A percentile compares a stretch with the other conserved stretches of the same genome.
phyloP scores from a whole-genome alignment of 805 yeast species.

The Diddensiella santjacobensis region DNA sequence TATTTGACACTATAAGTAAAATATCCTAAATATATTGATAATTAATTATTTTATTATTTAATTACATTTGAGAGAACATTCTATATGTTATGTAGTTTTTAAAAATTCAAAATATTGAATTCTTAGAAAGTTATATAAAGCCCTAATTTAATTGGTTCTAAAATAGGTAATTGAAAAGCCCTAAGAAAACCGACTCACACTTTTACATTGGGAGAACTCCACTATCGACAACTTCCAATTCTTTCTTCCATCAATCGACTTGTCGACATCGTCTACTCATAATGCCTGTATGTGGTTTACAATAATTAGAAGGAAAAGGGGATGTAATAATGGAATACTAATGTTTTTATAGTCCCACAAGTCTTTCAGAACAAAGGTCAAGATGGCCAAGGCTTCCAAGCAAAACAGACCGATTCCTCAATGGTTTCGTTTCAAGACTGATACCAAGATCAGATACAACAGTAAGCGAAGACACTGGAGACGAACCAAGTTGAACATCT shows the following conservation, averaged over 20 bases:
- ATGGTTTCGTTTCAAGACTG: constrained; percentile 98
- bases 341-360: constrained; percentile 50
- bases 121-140: not conserved
- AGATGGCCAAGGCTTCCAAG: constrained; percentile 97
- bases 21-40: too few relatives aligned
- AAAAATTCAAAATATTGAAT: too few relatives aligned
- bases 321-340: too few relatives aligned
- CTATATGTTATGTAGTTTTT: not conserved
- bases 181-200: constrained; percentile 1
- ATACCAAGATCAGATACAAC: constrained; percentile 96
- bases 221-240: not conserved
- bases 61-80: too few relatives aligned
- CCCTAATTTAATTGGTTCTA: not conserved
- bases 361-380: constrained; percentile 95
- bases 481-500: constrained; percentile 97
- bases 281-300: constrained; percentile 16
- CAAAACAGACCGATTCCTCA: constrained; percentile 99
- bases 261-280: not conserved
- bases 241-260: not conserved
- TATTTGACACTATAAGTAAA: too few relatives aligned
- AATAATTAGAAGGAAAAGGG: not conserved
- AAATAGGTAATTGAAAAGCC: not conserved
- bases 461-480: constrained; percentile 99
- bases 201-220: not conserved
- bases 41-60: too few relatives aligned